Evolutionary conservation across 371 early-diverging fungal species (phyloP), one percentile per base, ranked within the genome.

Genomic region (Quaeritorhiza haematococci): DNA sequence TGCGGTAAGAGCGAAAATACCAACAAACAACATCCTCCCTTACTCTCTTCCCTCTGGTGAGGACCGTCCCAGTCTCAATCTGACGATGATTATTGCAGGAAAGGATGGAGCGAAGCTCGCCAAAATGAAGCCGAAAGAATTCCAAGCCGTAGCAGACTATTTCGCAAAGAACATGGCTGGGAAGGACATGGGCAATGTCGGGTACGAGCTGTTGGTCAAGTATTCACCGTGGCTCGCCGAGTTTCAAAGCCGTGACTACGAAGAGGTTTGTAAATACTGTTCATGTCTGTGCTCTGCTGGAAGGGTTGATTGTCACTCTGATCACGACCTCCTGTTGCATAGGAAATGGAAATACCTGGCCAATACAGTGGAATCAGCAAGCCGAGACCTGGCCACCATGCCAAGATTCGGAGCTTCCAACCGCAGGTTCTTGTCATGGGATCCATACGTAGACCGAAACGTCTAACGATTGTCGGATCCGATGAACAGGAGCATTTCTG

Each of bases 391-490:
- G 69, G 74, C 43, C 67, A 72, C 6, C 76, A 79, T 43, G 78
- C 79, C 2, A 82, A 74, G 4, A 80, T 90, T 51, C 64, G 79
- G 0, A 70, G 78, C 17, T 84, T 90, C 70, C 78, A 83, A 46
- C 71, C 79, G 3, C 61, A 73, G 8, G 68, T 90, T 0, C 68
- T 86, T 5, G 82, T 84, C 2, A 80, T 89, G 85, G 56, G 62
- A 17, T 89, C 89, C 1, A 71, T 89, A 35, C 71, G 91, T 46
- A 78, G 80, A 48, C 91, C 91, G 3, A 90, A 89, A 58, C 67
- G 84, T 21, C 55, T 89, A 21, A 72, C 66, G n/a, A 82, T 88
- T 23, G 69, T 85, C 50, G 91, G 88, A 0, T 74, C 80, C 13
- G 89, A 90, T 53, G 89, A 84, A 53, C 73, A 74, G 30, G 82